Base-by-base conservation (phyloP, 148 eudicot species). In the Silene conica region DNA sequence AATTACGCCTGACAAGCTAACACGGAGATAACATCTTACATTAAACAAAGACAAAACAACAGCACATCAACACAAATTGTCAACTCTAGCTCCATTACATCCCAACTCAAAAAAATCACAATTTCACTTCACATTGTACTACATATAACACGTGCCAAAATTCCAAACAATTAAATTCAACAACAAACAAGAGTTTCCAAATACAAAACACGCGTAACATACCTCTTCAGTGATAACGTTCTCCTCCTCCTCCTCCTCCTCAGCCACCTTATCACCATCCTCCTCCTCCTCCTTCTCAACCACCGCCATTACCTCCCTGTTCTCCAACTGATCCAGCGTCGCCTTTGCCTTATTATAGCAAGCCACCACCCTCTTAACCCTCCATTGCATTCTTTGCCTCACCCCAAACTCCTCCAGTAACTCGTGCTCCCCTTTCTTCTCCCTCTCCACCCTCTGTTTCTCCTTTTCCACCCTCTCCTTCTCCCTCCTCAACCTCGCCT, bases 211-310 rank as follows among this genome's bases (percentile, higher is more conserved):
- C 19, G 5, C 21, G 70, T 28, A 6, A 50, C 63, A 77, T 85
- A 90, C 98, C 94, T 91, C 98, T 78, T 91, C 97, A 54, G 91
- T 93, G 70, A 93, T 88, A 20, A 50, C 72, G 38, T 86, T 90
- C 62, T 88, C 90, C 20, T 82, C 85, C 69, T 83, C 86, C 19
- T 73, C 87, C 34, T 78, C 74, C 14, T 71, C 76, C 8, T 52
- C 43, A 6, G 16, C 41, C 41, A 6, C 41, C 41, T 34, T 34
- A 34, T 34, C 41, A 34, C 28, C 86, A 1, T n/a, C n/a, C n/a
- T 72, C 90, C 11, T 78, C 89, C 14, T 78, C 89, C 21, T 73
- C 87, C 55, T 82, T 73, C 81, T 73, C 74, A 65, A 28, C 83
- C 75, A 18, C 87, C 70, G 71, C 82, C 26, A 73, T 82, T 46